Percentiles rank a stretch among this genome's conserved stretches.
Conservation (phyloP, 345 rosid genomes). For the Citrus sp. region DNA sequence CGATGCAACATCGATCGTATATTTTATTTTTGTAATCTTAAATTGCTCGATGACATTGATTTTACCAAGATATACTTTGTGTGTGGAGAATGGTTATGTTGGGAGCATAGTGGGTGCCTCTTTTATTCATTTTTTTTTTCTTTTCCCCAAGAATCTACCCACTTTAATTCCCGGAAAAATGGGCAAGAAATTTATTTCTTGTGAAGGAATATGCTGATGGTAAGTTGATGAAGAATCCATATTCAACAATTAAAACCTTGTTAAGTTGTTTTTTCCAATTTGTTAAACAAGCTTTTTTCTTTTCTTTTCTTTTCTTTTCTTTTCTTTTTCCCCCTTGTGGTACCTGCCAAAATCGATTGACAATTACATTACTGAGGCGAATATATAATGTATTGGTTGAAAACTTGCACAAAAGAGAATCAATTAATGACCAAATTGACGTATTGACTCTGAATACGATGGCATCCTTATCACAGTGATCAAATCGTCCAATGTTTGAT, state of each 20-base stretch:
- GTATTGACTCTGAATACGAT: conserved; percentile 5
- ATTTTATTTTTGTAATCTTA: no score
- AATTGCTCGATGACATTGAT: no score
- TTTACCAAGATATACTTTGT: no score
- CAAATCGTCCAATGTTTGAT: neutral
- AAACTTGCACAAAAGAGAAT: neutral
- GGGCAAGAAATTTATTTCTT: neutral
- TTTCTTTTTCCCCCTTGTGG: no score
- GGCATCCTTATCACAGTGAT: neutral
- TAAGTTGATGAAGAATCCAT: neutral
- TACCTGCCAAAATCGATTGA: neutral
- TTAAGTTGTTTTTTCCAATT: neutral
- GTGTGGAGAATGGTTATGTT: neutral
- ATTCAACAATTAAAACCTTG: neutral
- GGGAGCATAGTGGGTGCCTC: neutral
- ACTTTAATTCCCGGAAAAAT: neutral
- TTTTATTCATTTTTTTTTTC: neutral
- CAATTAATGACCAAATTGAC: neutral
- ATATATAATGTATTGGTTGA: neutral
- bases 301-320: no score
- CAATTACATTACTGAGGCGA: neutral
- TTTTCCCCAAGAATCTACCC: neutral
- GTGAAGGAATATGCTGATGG: neutral
- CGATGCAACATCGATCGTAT: no score
- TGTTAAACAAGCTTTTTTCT: neutral